Evolutionary conservation across 441 rosid species (phyloP).

Genomic region (Iberis amara): DNA sequence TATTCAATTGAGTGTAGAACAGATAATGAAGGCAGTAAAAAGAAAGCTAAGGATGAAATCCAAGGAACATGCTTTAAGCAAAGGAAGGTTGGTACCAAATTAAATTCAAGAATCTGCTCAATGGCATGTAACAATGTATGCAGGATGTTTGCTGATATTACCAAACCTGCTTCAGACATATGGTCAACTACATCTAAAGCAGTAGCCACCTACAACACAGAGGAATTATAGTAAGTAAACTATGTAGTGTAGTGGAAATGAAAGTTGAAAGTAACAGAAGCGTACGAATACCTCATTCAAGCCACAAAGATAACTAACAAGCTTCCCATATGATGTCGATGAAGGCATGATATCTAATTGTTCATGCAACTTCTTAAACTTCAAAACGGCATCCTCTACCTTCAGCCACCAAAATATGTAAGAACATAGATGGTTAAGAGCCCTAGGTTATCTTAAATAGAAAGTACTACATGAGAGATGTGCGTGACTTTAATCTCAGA

Average conservation of each 20-base stretch:
- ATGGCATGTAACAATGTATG: slow-evolving; percentile 43
- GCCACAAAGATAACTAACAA: slow-evolving; percentile 45
- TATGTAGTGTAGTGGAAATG: not conserved
- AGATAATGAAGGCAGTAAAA: not conserved
- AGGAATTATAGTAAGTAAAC: slow-evolving; percentile 14
- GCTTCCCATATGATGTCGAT: slow-evolving; percentile 49
- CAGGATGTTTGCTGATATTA: slow-evolving; percentile 38
- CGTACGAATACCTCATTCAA: slow-evolving; percentile 42
- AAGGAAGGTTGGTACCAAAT: slow-evolving; percentile 42
- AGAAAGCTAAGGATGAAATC: not conserved
- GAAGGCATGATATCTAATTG: slow-evolving; percentile 48
- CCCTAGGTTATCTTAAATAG: not conserved
- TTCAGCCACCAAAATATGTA: slow-evolving; percentile 31
- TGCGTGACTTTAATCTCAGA: too few relatives aligned
- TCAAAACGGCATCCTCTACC: slow-evolving; percentile 54
- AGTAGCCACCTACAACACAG: slow-evolving; percentile 47
- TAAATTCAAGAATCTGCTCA: slow-evolving; percentile 51
- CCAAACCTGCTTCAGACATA: slow-evolving; percentile 48
- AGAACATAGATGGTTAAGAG: slow-evolving; percentile 12
- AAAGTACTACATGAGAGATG: too few relatives aligned
- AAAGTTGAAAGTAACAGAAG: not conserved
- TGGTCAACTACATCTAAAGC: slow-evolving; percentile 59
- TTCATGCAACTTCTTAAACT: slow-evolving; percentile 48
- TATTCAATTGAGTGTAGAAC: not conserved
- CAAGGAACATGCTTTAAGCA: not conserved